Evolutionary conservation across 768 basidiomycete species (phyloP).

Genomic region (Cystofilobasidium capitatum): DNA sequence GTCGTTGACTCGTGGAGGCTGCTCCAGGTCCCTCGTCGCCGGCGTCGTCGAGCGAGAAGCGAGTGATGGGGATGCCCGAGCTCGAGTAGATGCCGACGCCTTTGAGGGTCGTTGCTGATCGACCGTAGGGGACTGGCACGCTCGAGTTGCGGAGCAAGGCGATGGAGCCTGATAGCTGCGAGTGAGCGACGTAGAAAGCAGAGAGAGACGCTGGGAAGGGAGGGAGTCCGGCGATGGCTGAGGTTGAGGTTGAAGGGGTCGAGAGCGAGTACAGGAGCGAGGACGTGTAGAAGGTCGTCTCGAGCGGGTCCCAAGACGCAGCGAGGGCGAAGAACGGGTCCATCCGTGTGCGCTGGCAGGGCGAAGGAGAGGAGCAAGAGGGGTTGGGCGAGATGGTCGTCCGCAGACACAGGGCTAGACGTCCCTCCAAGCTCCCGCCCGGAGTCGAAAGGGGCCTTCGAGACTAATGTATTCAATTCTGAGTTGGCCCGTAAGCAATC

Average conservation of each 20-base stretch:
- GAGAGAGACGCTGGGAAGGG: background rate
- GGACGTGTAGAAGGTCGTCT: slow-evolving; percentile 23
- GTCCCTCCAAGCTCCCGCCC: too few species aligned
- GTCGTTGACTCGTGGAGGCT: background rate
- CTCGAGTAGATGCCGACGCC: slow-evolving; percentile 51
- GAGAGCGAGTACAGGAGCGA: slow-evolving; percentile 15
- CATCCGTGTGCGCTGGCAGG: too few species aligned
- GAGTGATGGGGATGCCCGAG: slow-evolving; percentile 54
- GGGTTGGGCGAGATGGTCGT: too few species aligned
- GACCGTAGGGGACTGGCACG: slow-evolving; percentile 12
- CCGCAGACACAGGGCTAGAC: too few species aligned
- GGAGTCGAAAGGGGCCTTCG: too few species aligned
- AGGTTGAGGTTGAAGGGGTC: background rate
- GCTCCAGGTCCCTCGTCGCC: slow-evolving; percentile 43
- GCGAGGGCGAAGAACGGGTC: background rate
- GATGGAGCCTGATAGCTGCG: background rate
- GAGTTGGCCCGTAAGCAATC: too few species aligned
- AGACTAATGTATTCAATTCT: too few species aligned
- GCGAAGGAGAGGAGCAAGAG: too few species aligned
- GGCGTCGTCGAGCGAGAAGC: slow-evolving; percentile 42
- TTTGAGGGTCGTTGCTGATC: background rate
- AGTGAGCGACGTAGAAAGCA: background rate
- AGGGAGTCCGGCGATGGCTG: too few species aligned
- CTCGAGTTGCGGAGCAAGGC: slow-evolving; percentile 20
- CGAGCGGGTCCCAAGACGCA: slow-evolving; percentile 20